phyloP scores from a whole-genome alignment of 768 basidiomycete species.

The Dictyophora rubrovolvata region DNA sequence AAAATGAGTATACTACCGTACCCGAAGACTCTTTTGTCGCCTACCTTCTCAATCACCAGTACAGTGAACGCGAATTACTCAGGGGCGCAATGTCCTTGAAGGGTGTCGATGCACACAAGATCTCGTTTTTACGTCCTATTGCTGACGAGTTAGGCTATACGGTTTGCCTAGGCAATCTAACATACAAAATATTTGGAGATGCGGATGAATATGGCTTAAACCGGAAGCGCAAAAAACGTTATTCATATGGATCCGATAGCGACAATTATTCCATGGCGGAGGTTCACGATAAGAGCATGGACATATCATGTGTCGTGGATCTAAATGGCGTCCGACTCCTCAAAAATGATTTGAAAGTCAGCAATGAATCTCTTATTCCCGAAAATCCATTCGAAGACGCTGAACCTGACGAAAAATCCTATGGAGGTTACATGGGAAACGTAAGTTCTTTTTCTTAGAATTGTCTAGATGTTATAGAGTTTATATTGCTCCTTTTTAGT shows the following conservation, averaged over 20 bases:
- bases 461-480: not conserved
- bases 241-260: too few species aligned
- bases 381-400: conserved; percentile 23
- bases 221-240: conserved; percentile 16
- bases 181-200: conserved; percentile 18
- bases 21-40: too few species aligned
- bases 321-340: conserved; percentile 21
- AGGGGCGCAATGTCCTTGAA: conserved; percentile 17
- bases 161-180: conserved; percentile 27
- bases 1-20: too few species aligned
- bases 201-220: conserved; percentile 11
- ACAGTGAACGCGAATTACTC: conserved; percentile 20
- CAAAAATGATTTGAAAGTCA: conserved; percentile 13
- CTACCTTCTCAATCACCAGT: conserved; percentile 15
- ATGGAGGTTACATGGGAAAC: conserved; percentile 34
- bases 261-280: conserved; percentile 18
- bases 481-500: too few species aligned
- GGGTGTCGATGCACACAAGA: conserved; percentile 26
- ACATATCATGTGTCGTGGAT: conserved; percentile 22
- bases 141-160: conserved; percentile 26
- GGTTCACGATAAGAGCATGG: conserved; percentile 14
- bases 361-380: conserved; percentile 23
- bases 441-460: conserved; percentile 19
- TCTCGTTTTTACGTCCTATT: conserved; percentile 22
- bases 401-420: conserved; percentile 21